These are phyloP conservation scores for Grosmannia penicillata DNA, from an alignment of 2,329 filamentous ascomycete species.

Conservation along the genomic window DNA sequence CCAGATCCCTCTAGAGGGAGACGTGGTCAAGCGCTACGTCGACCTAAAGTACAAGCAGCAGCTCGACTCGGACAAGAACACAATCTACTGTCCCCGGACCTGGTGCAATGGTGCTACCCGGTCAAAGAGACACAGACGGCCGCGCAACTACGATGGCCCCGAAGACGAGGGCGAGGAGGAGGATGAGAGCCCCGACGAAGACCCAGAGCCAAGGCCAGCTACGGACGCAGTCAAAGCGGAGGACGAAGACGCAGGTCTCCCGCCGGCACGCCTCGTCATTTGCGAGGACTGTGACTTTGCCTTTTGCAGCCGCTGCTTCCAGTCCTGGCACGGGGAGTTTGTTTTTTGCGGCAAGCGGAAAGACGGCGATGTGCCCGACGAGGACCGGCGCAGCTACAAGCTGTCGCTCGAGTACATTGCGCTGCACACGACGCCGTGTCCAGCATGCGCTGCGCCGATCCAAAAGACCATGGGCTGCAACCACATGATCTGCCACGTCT, in stretches of 20 bases:
- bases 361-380: constrained; percentile 51
- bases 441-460: constrained; percentile 69
- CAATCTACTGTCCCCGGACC: constrained; percentile 77
- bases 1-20: constrained; percentile 56
- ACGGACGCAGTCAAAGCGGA: constrained; percentile 7
- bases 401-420: constrained; percentile 65
- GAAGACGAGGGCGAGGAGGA: constrained; percentile 18
- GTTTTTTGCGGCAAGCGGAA: constrained; percentile 52
- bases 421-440: constrained; percentile 72
- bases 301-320: constrained; percentile 57
- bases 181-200: constrained; percentile 9
- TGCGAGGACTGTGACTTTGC: constrained; percentile 84
- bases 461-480: constrained; percentile 94
- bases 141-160: constrained; percentile 49
- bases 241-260: constrained; percentile 7
- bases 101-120: constrained; percentile 88
- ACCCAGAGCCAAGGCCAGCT: constrained; percentile 8
- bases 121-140: constrained; percentile 59
- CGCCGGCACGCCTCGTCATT: constrained; percentile 48
- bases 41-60: constrained; percentile 84
- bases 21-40: constrained; percentile 72
- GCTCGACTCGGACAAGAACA: constrained; percentile 81
- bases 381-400: not conserved
- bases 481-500: constrained; percentile 89
- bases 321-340: constrained; percentile 90